Evolutionary conservation across 2,329 filamentous ascomycete species (phyloP), one percentile per base, ranked within the genome.

Genomic region (Cladophialophora yegresii): DNA sequence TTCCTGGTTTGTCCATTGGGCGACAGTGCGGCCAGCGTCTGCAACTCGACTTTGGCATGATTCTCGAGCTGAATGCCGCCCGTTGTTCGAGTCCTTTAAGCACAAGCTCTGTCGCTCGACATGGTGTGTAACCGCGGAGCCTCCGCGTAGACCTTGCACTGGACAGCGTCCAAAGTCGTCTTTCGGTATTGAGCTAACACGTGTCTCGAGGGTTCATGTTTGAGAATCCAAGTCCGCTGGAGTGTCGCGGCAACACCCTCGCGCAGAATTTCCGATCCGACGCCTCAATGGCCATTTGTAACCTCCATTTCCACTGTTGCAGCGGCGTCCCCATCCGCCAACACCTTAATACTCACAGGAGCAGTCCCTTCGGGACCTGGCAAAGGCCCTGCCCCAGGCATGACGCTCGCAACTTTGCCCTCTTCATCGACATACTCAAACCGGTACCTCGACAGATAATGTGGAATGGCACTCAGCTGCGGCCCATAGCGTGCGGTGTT

Each of bases 351-450:
- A 22, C 30, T 13, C 12, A 59, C 20, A 16, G 45, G 45, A 49
- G 23, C 45, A 13, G 22, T 62, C 54, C 45, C 30, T 16, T 64
- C 61, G 30, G 65, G 63, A 3, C 58, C 66, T 6, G 63, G 66
- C 40, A 66, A 32, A 8, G 54, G 43, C 32, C 65, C 70, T 22
- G 54, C 67, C 5, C 92, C 92, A 0, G 93, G 93, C 2, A 93
- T 97, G 30, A 88, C 84, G 2, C 92, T 91, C 23, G 93, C 90
- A 6, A 96, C 88, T 62, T 96, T 89, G 64, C 92, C 93, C 55
- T 91, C 85, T 79, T 99, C 95, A 76, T 99, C 92, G 51, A 98
- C 89, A 72, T 96, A 98, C 75, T 99, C 93, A 75, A 98, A 98
- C 78, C 97, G 96, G 80, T 98, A 99, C 61, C 92, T 85, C 69